A percentile compares a stretch with the other conserved stretches of the same genome.
These are phyloP conservation scores for Daldinia bambusicola DNA, from an alignment of 495 filamentous ascomycete genomes.

Conservation along the genomic window DNA sequence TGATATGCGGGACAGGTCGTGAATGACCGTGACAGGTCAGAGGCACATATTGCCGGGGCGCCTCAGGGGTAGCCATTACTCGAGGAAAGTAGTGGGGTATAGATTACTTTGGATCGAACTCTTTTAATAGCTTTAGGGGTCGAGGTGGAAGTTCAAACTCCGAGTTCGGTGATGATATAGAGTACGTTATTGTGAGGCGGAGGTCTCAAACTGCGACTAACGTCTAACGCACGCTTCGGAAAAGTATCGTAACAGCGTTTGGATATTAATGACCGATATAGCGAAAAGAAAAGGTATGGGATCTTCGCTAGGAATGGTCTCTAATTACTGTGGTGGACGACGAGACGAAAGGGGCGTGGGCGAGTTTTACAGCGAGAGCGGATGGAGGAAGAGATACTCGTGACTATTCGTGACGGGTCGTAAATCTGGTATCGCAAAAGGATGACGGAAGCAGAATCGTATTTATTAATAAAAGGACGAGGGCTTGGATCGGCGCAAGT, in stretches of 20 bases:
- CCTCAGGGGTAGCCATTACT: conserved; percentile 57
- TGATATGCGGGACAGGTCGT: conserved; percentile 92
- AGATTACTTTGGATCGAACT: not conserved
- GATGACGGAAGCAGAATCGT: conserved; percentile 19
- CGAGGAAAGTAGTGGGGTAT: not conserved
- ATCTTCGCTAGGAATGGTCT: not conserved
- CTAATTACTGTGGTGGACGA: not conserved
- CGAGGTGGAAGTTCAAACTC: not conserved
- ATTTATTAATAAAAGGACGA: conserved; percentile 19
- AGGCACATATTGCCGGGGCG: conserved; percentile 73
- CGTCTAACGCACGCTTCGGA: not conserved
- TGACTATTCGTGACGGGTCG: conserved; percentile 33
- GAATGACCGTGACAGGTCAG: conserved; percentile 98
- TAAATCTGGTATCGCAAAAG: conserved; percentile 23
- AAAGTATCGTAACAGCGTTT: not conserved
- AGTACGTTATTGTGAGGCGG: not conserved
- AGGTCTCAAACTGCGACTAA: not conserved
- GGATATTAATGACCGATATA: not conserved
- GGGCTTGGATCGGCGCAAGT: conserved; percentile 24
- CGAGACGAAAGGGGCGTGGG: not conserved
- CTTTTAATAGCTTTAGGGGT: not conserved
- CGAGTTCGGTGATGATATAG: not conserved
- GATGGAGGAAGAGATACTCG: conserved; percentile 6
- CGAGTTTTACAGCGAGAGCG: not conserved
- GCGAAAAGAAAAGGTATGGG: not conserved